These are phyloP conservation scores for Pseudogymnoascus sp. DNA, from an alignment of 2,329 filamentous ascomycete genomes.

Conservation along the genomic window DNA sequence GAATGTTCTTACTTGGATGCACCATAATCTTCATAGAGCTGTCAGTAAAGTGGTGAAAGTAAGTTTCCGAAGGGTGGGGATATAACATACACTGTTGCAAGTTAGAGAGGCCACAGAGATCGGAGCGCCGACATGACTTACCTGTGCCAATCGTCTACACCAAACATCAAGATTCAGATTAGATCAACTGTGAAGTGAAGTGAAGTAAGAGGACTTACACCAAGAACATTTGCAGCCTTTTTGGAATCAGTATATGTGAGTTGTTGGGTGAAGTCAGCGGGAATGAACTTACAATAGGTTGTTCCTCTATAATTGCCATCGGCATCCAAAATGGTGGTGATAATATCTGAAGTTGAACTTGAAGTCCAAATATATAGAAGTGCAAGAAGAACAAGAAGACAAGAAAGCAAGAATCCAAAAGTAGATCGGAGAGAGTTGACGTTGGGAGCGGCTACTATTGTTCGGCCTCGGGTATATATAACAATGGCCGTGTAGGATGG, in stretches of 20 bases:
- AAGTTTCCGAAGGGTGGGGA: not conserved
- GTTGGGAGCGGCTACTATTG: not conserved
- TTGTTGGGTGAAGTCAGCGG: not conserved
- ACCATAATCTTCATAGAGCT: conserved; percentile 31
- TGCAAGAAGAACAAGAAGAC: not conserved
- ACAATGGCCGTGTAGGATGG: not conserved
- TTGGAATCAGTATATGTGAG: not conserved
- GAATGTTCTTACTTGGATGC: conserved; percentile 30
- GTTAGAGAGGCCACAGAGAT: not conserved
- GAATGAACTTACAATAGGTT: not conserved
- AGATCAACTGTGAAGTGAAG: not conserved
- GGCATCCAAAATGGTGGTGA: not conserved
- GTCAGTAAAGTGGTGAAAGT: not conserved
- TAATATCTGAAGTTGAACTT: not conserved
- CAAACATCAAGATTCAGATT: not conserved
- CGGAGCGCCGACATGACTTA: not conserved
- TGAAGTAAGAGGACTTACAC: not conserved
- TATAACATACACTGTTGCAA: not conserved
- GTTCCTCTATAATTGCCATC: conserved; percentile 4
- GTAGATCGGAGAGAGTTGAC: not conserved
- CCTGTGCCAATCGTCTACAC: not conserved
- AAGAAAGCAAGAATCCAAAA: not conserved
- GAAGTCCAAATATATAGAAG: not conserved
- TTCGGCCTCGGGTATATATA: not conserved
- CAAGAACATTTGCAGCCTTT: not conserved